Conservation (phyloP, 2,329 filamentous ascomycete species). For the Colletotrichum salicis region DNA sequence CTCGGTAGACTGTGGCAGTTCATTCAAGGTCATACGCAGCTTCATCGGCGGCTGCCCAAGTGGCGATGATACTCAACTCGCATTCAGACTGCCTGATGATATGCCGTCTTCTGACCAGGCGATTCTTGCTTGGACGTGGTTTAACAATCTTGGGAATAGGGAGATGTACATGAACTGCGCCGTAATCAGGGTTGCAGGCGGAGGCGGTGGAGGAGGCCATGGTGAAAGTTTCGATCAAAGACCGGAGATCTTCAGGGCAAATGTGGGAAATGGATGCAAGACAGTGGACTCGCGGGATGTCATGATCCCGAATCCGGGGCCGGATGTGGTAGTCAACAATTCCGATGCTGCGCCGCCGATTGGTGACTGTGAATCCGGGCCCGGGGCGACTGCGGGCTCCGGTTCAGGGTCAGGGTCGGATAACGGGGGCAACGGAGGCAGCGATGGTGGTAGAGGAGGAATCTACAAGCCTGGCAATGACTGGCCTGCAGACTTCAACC, state of each 20-base stretch:
- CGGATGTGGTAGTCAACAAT: conserved; percentile 51
- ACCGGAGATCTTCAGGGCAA: conserved; percentile 76
- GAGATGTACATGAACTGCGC: conserved; percentile 80
- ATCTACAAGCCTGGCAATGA: conserved; percentile 3
- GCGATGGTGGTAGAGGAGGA: neutral
- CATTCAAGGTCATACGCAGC: conserved; percentile 63
- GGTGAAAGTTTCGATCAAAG: conserved; percentile 46
- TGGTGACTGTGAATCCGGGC: conserved; percentile 3
- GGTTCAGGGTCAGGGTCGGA: neutral
- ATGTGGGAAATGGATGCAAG: conserved; percentile 66
- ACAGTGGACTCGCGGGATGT: conserved; percentile 59
- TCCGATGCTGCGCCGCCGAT: conserved; percentile 7
- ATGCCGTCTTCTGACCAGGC: conserved; percentile 59
- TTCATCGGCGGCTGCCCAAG: conserved; percentile 50
- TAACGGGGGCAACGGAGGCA: neutral
- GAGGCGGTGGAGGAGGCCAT: neutral
- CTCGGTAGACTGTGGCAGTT: conserved; percentile 68
- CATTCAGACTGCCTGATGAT: conserved; percentile 65
- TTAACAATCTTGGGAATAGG: conserved; percentile 70
- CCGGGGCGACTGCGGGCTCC: neutral
- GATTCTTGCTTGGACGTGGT: conserved; percentile 72
- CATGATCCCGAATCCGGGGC: neutral
- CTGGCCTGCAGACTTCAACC: neutral
- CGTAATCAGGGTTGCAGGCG: conserved; percentile 59
- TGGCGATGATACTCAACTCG: conserved; percentile 47